Evolutionary conservation across 176 grass and related monocot species (phyloP), one percentile per base, ranked within the genome.

Genomic region (Avena sativa): DNA sequence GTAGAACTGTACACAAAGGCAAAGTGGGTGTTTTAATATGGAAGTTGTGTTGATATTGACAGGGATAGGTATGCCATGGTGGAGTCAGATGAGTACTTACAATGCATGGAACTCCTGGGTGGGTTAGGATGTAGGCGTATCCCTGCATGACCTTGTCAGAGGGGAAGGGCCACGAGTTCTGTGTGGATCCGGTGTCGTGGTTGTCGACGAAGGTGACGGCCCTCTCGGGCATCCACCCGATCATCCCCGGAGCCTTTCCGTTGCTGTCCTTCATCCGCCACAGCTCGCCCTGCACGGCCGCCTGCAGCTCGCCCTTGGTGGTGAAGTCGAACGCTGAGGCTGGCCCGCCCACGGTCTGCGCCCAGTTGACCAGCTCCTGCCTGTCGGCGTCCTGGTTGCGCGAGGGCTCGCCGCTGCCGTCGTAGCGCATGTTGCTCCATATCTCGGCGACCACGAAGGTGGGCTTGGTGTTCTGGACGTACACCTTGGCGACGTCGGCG

Each of bases 161-260:
- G 11, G 92, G 94, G 81, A 97, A 97, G 0, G 94, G 94, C 92
- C 92, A 93, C 81, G 81, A 34, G 36, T 71, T 91, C 84, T 97
- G 92, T 0, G 95, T 94, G 46, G 92, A 97, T 0, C 93, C 93
- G 1, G 95, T 98, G 76, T 98, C 95, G 84, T 98, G 95, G 80
- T 98, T 98, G 77, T 98, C 93, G 14, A 98, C 66, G 88, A 98
- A 98, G 0, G 95, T 95, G 76, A 98, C 95, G 0, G 93, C 91
- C 83, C 90, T 93, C 83, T 92, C 95, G 10, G 95, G 95, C 89
- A 85, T 76, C 93, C 87, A 90, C 2, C 95, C 93, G 23, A 98
- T 81, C 93, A 98, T 92, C 36, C 95, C 95, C 0, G 95, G 76
- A 13, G 95, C 87, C 86, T 92, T 93, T 30, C 93, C 91, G 49